These are phyloP conservation scores for Euphorbia peplus DNA, from an alignment of 345 rosid species.

Conservation along the genomic window DNA sequence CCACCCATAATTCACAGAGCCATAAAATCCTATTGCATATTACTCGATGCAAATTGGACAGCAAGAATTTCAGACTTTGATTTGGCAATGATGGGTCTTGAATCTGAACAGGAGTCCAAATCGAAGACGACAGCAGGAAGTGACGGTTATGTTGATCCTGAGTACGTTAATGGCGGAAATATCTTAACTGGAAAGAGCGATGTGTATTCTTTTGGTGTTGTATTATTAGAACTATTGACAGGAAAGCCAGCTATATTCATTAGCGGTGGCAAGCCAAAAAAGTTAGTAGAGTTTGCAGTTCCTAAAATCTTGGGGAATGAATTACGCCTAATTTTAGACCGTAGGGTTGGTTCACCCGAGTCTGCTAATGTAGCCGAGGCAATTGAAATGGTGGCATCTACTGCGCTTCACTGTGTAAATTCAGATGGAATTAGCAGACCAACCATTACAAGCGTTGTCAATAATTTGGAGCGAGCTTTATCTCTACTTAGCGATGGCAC, in stretches of 20 bases:
- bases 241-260: slow-evolving; percentile 80
- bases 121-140: slow-evolving; percentile 66
- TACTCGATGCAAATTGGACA: slow-evolving; percentile 62
- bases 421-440: slow-evolving; percentile 72
- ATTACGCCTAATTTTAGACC: slow-evolving; percentile 49
- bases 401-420: slow-evolving; percentile 76
- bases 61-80: slow-evolving; percentile 82
- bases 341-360: slow-evolving; percentile 48
- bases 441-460: slow-evolving; percentile 54
- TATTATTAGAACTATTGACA: slow-evolving; percentile 66
- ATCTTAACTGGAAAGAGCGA: slow-evolving; percentile 79
- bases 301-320: slow-evolving; percentile 48
- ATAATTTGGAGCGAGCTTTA: slow-evolving; percentile 63
- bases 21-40: slow-evolving; percentile 70
- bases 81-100: slow-evolving; percentile 58
- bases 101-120: slow-evolving; percentile 28
- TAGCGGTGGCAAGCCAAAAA: slow-evolving; percentile 37
- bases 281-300: slow-evolving; percentile 64
- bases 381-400: slow-evolving; percentile 73
- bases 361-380: slow-evolving; percentile 59
- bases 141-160: slow-evolving; percentile 81
- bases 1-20: slow-evolving; percentile 84
- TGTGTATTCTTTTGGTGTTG: slow-evolving; percentile 83
- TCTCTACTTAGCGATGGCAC: too few species aligned
- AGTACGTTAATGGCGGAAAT: slow-evolving; percentile 62